These are phyloP conservation scores for Naegleria gruberi DNA, from an alignment of 208 protist species.

Conservation along the genomic window DNA sequence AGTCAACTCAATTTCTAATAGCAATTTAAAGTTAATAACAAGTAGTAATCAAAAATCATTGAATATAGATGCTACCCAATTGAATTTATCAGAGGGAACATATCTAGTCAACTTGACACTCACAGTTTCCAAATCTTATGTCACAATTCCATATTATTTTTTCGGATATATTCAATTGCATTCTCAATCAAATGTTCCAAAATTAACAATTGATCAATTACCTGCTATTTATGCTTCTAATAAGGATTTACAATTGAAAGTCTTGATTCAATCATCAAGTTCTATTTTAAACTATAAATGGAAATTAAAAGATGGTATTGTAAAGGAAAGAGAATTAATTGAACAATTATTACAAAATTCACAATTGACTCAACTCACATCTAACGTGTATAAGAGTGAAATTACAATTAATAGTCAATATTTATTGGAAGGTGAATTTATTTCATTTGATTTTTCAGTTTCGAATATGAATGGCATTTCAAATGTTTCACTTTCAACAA, in stretches of 20 bases:
- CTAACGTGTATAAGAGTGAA: neutral
- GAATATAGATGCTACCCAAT: neutral
- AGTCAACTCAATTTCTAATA: no score
- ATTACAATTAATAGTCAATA: neutral
- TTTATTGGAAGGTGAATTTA: neutral
- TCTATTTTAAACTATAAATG: neutral
- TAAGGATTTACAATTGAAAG: neutral
- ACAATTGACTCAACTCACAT: neutral
- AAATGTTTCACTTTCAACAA: neutral
- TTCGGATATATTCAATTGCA: no score
- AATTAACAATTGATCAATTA: neutral
- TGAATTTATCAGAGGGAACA: neutral
- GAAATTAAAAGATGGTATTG: neutral
- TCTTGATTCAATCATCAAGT: neutral
- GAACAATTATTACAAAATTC: no score
- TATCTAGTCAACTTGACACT: neutral
- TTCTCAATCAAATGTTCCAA: no score
- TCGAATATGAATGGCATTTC: neutral
- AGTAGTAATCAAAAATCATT: neutral
- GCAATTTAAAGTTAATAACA: no score
- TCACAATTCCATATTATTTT: no score
- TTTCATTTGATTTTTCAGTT: neutral
- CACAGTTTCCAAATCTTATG: neutral
- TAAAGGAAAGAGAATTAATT: no score
- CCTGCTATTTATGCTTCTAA: neutral